Evolutionary conservation across 169 alveolate species (phyloP).

Genomic region (Sarcocystis neurona): DNA sequence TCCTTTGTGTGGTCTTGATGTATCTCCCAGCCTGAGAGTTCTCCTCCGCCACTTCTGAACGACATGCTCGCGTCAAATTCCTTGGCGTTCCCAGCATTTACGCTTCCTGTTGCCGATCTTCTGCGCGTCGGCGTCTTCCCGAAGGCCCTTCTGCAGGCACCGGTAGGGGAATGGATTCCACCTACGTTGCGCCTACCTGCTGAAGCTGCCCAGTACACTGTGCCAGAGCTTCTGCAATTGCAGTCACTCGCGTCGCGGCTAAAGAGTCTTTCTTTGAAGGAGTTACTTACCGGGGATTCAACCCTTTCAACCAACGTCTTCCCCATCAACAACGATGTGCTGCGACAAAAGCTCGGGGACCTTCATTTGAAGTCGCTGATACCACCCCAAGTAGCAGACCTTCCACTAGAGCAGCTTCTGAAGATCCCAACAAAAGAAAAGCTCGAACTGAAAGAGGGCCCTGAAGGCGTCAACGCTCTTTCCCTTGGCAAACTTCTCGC

Average conservation of each 20-base stretch:
- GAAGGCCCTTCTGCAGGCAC: background rate
- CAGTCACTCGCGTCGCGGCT: background rate
- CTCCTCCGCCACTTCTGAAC: constrained; percentile 4
- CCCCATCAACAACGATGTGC: background rate
- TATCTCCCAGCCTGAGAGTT: too few relatives aligned
- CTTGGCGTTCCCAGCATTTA: background rate
- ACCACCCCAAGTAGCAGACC: background rate
- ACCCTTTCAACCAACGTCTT: background rate
- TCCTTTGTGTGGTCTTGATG: too few relatives aligned
- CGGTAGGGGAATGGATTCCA: constrained; percentile 14
- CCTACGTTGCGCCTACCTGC: background rate
- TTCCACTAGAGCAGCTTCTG: constrained; percentile 10
- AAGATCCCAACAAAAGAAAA: background rate
- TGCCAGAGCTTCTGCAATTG: constrained; percentile 20
- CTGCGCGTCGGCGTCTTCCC: constrained; percentile 24
- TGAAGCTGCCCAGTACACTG: background rate
- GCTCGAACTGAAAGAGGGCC: constrained; percentile 27
- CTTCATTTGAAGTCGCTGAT: constrained; percentile 10
- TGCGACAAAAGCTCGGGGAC: background rate
- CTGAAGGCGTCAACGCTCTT: too few relatives aligned
- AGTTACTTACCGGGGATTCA: background rate
- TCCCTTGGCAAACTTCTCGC: constrained; percentile 24
- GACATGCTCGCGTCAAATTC: constrained; percentile 10
- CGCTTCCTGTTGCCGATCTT: background rate
- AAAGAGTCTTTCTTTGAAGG: background rate